These are phyloP conservation scores for Exobasidium cylindrosporum DNA, from an alignment of 1,284 basidiomycete genomes.

Conservation along the genomic window DNA sequence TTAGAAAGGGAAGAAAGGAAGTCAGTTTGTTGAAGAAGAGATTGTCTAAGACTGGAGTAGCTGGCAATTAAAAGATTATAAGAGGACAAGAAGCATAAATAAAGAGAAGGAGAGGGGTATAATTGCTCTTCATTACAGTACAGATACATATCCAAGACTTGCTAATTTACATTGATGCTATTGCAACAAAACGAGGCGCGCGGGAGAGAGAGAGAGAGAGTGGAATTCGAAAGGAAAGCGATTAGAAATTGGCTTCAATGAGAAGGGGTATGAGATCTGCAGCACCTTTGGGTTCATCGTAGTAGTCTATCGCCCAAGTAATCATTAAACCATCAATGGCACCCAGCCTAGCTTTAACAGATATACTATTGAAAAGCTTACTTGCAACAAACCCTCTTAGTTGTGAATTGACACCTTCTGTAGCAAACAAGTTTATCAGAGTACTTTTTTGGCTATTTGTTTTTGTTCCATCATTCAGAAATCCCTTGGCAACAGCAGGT, in stretches of 20 bases:
- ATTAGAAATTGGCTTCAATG: slow-evolving; percentile 35
- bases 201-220: too few species aligned
- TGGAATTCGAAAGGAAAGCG: too few species aligned
- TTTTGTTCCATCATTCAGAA: slow-evolving; percentile 2
- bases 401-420: slow-evolving; percentile 12
- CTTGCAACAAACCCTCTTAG: slow-evolving; percentile 16
- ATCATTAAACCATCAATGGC: slow-evolving; percentile 17
- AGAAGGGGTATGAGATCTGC: slow-evolving; percentile 24
- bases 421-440: neutral
- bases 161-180: neutral
- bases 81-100: neutral
- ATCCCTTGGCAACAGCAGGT: slow-evolving; percentile 12
- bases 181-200: neutral
- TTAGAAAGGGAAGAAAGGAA: neutral
- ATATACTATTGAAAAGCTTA: neutral
- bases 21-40: neutral
- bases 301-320: slow-evolving; percentile 36
- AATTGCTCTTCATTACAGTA: neutral
- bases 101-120: neutral
- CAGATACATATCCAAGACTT: neutral
- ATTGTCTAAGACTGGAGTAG: neutral
- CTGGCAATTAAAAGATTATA: neutral
- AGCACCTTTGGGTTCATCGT: slow-evolving; percentile 22
- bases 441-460: neutral
- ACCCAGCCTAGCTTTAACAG: neutral